Percentiles rank a stretch among this genome's conserved stretches.
phyloP scores from a whole-genome alignment of 169 alveolate species.

The Ichthyophthirius multifiliis region DNA sequence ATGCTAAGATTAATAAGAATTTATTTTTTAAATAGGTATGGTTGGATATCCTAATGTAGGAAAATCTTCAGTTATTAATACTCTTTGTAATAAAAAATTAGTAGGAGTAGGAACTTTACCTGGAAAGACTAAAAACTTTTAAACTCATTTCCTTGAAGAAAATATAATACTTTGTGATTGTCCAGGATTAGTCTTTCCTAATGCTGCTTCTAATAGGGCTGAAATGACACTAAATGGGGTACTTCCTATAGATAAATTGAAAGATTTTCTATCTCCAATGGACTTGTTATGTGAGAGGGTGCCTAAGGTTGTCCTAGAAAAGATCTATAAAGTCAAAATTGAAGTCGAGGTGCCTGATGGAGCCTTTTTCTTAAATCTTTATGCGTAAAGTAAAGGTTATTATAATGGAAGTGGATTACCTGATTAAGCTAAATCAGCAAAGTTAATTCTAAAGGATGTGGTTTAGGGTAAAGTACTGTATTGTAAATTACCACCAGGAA shows the following conservation, averaged over 20 bases:
- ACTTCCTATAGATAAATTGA: conserved; percentile 93
- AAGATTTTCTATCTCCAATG: conserved; percentile 89
- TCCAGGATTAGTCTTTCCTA: conserved; percentile 97
- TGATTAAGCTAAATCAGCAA: conserved; percentile 94
- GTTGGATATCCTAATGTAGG: conserved; percentile 99
- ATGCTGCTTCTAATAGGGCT: conserved; percentile 93
- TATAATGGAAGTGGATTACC: conserved; percentile 92
- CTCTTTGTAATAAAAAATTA: conserved; percentile 91
- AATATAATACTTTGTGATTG: conserved; percentile 86
- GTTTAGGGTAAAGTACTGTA: conserved; percentile 92
- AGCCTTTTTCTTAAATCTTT: conserved; percentile 58
- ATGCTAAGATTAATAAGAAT: conserved; percentile 49
- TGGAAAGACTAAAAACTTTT: conserved; percentile 98
- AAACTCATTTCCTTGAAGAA: conserved; percentile 86
- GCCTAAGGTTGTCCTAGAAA: conserved; percentile 74
- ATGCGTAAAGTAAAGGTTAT: conserved; percentile 83
- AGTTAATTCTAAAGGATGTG: conserved; percentile 92
- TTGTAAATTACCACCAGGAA: conserved; percentile 84
- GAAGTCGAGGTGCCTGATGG: conserved; percentile 58
- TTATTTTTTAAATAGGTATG: conserved; percentile 89
- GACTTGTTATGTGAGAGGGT: conserved; percentile 93
- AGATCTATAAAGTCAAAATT: conserved; percentile 55
- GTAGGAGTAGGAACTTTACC: conserved; percentile 97
- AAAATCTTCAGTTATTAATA: conserved; percentile 97
- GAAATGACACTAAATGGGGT: conserved; percentile 97